Conservation (phyloP, 1,139 yeast species). For the Eremothecium sinecaudum region DNA sequence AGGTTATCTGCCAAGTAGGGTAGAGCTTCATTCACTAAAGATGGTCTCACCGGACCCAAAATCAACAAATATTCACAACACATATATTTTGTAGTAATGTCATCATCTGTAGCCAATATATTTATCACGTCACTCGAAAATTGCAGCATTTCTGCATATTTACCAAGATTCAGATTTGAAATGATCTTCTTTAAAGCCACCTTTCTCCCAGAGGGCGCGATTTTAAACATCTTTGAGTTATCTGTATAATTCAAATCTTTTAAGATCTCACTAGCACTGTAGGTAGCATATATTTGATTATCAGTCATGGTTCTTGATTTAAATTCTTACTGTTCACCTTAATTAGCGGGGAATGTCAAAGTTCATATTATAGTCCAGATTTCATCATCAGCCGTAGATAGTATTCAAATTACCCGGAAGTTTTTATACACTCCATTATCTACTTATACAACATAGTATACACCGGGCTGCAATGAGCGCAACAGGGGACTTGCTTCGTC, state of each 20-base stretch:
- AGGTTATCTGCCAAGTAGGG: constrained; percentile 49
- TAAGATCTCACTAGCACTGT: constrained; percentile 30
- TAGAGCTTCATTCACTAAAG: constrained; percentile 46
- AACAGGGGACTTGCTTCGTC: too few species aligned
- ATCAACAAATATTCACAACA: constrained; percentile 52
- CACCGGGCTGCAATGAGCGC: too few species aligned
- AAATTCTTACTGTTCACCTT: too few species aligned
- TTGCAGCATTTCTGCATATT: constrained; percentile 54
- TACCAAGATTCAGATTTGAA: constrained; percentile 78
- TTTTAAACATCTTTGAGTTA: constrained; percentile 30
- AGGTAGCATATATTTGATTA: constrained; percentile 27
- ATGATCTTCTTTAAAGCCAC: constrained; percentile 63
- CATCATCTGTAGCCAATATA: constrained; percentile 53
- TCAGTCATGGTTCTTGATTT: too few species aligned
- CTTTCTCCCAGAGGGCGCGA: constrained; percentile 37
- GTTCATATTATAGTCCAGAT: too few species aligned
- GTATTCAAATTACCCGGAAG: too few species aligned
- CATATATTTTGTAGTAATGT: constrained; percentile 59
- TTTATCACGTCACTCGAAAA: constrained; percentile 59
- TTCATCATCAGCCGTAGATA: too few species aligned
- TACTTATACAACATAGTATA: too few species aligned
- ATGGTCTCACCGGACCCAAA: constrained; percentile 52
- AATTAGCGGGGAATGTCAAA: too few species aligned
- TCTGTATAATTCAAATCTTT: constrained; percentile 28
- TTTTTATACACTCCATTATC: too few species aligned